Base-by-base conservation (phyloP, 1,284 basidiomycete genomes). In the Volvariella surrecta region DNA sequence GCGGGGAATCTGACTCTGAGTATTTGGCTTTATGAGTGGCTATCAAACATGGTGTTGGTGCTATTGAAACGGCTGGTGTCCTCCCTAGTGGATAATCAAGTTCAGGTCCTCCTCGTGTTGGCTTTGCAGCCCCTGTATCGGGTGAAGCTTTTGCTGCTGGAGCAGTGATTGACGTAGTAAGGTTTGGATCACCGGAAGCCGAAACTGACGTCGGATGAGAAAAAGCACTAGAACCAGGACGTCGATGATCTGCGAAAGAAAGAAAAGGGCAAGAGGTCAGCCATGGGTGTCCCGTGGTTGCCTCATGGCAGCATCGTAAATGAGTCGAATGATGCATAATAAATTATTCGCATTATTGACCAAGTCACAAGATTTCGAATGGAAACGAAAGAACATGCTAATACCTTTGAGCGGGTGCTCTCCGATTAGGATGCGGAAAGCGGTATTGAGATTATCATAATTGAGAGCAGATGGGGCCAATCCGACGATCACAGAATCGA, bases 401-500 rank as follows among this genome's bases (percentile, higher is more conserved):
- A 34, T 40, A 32, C 6, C 34, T 35, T 39, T 31, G 21, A 40
- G 45, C 8, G 45, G 52, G 15, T 53, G 39, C 37, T 65, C 64
- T 1, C 61, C 58, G 44, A 64, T 55, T 40, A 87, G 68, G 15
- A 87, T 67, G 1, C 81, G 71, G 51, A 86, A 87, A 0, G 83
- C 83, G 7, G 66, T 67, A 57, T 83, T 83, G 42, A 88, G 66
- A 44, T 64, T 59, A 1, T 65, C 58, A 54, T 85, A 86, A 30
- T 67, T 64, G 49, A 86, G 67, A 2, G 64, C 52, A 0, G 62
- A 50, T 1, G 79, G 79, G 0, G 80, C 69, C 15, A 82, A 68
- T 4, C 82, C 82, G 11, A 87, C 57, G n/a, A 87, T 71, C 39
- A 87, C 82, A 0, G 74, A 67, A 53, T 87, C 79, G 53, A 73